These are phyloP conservation scores for Hyaloperonospora brassicae DNA, from an alignment of 352 stramenopile genomes.

Conservation along the genomic window DNA sequence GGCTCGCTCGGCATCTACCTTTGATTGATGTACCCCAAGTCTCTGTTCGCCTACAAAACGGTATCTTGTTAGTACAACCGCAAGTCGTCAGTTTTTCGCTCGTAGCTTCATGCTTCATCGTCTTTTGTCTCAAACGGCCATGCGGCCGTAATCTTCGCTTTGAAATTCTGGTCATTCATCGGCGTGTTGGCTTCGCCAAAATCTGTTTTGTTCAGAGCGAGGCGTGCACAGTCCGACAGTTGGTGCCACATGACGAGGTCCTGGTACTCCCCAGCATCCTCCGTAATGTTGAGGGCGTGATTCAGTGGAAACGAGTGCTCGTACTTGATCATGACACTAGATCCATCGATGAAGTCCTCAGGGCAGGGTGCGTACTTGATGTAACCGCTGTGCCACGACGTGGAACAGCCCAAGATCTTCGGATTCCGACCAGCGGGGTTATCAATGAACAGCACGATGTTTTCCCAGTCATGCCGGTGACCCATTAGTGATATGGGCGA, in stretches of 20 bases:
- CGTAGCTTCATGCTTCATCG: no score
- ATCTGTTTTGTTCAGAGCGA: constrained; percentile 19
- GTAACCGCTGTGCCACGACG: constrained; percentile 23
- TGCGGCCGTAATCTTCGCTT: constrained; percentile 13
- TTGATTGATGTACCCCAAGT: no score
- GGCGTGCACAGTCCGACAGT: constrained; percentile 13
- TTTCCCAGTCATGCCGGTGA: constrained; percentile 39
- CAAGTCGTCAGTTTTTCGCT: no score
- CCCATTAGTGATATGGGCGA: constrained; percentile 22
- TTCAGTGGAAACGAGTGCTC: constrained; percentile 18
- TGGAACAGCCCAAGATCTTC: constrained; percentile 16
- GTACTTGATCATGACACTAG: constrained; percentile 23
- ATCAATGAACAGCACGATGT: constrained; percentile 34
- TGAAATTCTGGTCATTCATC: constrained; percentile 26
- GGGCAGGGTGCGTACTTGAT: constrained; percentile 18
- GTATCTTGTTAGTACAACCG: no score
- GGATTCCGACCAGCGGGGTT: constrained; percentile 17
- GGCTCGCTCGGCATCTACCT: no score
- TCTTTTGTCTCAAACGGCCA: constrained; percentile 9
- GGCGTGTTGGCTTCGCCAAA: constrained; percentile 22
- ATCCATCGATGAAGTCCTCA: constrained; percentile 9
- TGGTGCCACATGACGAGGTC: constrained; percentile 24
- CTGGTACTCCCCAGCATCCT: constrained; percentile 8
- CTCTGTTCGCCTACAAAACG: no score
- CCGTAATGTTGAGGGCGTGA: constrained; percentile 19